Percentiles rank a stretch among this genome's conserved stretches.
phyloP scores from a whole-genome alignment of 2,329 filamentous ascomycete genomes.

The Talaromyces sp. region DNA sequence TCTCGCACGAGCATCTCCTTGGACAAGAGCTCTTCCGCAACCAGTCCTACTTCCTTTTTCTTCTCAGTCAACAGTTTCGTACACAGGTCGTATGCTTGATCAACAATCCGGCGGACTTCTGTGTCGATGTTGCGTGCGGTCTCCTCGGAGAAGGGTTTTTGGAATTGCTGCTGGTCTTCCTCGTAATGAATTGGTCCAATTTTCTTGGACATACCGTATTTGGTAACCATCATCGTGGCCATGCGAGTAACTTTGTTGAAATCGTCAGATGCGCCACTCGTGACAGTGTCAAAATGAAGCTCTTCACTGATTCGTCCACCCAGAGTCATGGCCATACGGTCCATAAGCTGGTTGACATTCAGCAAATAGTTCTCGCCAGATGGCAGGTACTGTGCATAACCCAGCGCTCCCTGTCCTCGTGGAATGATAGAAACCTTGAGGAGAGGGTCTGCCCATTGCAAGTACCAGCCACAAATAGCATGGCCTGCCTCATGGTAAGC shows the following conservation, averaged over 20 bases:
- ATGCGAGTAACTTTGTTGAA: constrained; percentile 97
- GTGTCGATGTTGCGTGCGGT: constrained; percentile 87
- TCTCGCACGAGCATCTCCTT: constrained; percentile 91
- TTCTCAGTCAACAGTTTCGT: constrained; percentile 74
- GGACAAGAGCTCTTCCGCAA: constrained; percentile 84
- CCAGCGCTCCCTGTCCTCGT: constrained; percentile 84
- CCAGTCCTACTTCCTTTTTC: constrained; percentile 79
- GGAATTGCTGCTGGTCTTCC: constrained; percentile 70
- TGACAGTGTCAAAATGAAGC: constrained; percentile 93
- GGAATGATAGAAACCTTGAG: constrained; percentile 99
- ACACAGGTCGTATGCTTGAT: constrained; percentile 89
- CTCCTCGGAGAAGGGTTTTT: constrained; percentile 93
- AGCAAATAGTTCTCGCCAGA: constrained; percentile 88
- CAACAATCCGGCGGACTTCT: constrained; percentile 86
- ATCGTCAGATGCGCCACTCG: constrained; percentile 88
- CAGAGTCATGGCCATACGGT: constrained; percentile 99
- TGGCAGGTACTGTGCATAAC: constrained; percentile 96
- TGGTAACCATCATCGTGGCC: constrained; percentile 97
- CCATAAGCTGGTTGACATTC: constrained; percentile 93
- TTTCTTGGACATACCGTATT: constrained; percentile 96
- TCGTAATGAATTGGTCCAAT: constrained; percentile 91
- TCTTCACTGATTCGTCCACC: constrained; percentile 94
- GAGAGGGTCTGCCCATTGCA: constrained; percentile 91
- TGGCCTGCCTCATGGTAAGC: constrained; percentile 98
- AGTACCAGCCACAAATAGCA: constrained; percentile 97